These are phyloP conservation scores for Blastobotrys elegans DNA, from an alignment of 1,139 yeast species.

Conservation along the genomic window DNA sequence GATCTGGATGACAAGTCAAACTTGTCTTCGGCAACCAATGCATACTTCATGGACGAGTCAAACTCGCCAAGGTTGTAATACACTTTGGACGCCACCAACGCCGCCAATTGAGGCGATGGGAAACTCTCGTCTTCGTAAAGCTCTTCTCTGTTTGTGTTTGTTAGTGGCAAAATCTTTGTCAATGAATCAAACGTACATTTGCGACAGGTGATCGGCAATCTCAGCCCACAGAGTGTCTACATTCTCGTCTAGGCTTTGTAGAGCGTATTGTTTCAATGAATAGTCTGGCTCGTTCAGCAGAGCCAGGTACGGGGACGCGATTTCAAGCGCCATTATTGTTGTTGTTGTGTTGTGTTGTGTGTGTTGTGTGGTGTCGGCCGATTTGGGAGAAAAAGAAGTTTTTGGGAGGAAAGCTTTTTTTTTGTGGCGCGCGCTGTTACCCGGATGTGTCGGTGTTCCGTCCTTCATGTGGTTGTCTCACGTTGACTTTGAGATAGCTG, in stretches of 20 bases:
- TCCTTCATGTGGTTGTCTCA: background rate
- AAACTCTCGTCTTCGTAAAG: slow-evolving; percentile 80
- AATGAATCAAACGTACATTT: slow-evolving; percentile 38
- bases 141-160: slow-evolving; percentile 49
- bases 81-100: slow-evolving; percentile 87
- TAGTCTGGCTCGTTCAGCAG: slow-evolving; percentile 78
- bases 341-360: background rate
- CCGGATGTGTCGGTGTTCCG: background rate
- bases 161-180: background rate
- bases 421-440: background rate
- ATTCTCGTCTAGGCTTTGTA: slow-evolving; percentile 69
- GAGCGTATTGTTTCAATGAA: slow-evolving; percentile 75
- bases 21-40: slow-evolving; percentile 76
- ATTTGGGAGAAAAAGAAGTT: background rate
- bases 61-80: slow-evolving; percentile 95
- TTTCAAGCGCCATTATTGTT: slow-evolving; percentile 16
- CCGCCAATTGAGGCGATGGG: slow-evolving; percentile 77
- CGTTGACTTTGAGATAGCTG: background rate
- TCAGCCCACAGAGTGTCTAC: slow-evolving; percentile 98
- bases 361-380: background rate
- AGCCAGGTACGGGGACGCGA: slow-evolving; percentile 86
- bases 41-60: slow-evolving; percentile 83
- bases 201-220: slow-evolving; percentile 83
- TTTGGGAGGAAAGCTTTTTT: background rate
- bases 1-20: slow-evolving; percentile 61